Evolutionary conservation across 495 filamentous ascomycete genomes (phyloP), one percentile per base, ranked within the genome.

Genomic region (Penicillium alfredii): DNA sequence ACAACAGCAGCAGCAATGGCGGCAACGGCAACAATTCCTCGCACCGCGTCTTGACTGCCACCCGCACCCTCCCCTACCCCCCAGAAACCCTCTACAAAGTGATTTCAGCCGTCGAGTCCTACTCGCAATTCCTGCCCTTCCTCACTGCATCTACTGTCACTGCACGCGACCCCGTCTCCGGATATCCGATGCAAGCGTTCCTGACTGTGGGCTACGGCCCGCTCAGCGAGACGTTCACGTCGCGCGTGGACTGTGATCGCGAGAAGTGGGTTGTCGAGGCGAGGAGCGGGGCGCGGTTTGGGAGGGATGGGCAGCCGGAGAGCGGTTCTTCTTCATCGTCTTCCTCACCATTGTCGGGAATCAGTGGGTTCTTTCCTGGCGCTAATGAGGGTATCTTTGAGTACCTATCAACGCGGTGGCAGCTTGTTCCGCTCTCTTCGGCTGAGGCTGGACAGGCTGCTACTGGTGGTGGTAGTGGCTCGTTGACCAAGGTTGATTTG

Each of bases 41-140:
- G 3, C 49, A 49, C 49, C 63, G 66, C 46, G 77, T 67, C 47
- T 76, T 96, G 44, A 73, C 71, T 42, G 86, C 85, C 12, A 69
- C 74, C 27, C 83, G 85, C 42, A 81, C 72, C n/a, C 82, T 98
- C 41, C 84, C 85, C 17, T 93, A 93, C 73, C 62, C 77, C 1
- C 70, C 79, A 30, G 38, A 51, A 4, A 62, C 74, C 0, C 76
- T 98, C 47, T 96, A 87, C 80, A 64, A 66, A 38, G 67, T 95
- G 20, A 85, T 96, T 59, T 74, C 87, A 55, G 85, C 94, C 56
- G 79, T 95, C 44, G 71, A 82, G 58, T 75, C 73, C 47, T 98
- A 96, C 78, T 61, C 63, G 26, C 50, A 64, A 44, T 97, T 93
- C 77, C 76, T 95, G 19, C 90, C 90, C 6, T 93, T 92, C 76